Evolutionary conservation across 2,329 filamentous ascomycete species (phyloP).

Genomic region (Microascus cirrosus): DNA sequence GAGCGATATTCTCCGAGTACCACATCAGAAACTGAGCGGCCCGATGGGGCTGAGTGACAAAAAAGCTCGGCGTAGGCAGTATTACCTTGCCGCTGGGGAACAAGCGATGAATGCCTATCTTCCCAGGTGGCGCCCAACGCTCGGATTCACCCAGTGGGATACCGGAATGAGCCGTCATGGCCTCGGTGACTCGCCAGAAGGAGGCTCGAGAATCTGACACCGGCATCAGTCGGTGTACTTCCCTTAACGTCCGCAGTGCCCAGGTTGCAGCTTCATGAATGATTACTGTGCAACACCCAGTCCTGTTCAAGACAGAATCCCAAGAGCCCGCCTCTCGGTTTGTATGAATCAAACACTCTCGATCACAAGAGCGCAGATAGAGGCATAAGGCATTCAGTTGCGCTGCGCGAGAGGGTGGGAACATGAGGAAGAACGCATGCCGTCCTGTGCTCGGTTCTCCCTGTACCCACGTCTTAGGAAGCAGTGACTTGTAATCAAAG

Average conservation of each 20-base stretch:
- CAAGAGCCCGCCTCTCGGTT: constrained; percentile 32
- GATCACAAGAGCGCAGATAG: constrained; percentile 31
- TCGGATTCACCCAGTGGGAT: constrained; percentile 6
- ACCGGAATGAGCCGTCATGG: constrained; percentile 11
- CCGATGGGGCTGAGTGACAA: constrained; percentile 23
- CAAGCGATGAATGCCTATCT: constrained; percentile 16
- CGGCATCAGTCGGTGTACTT: constrained; percentile 21
- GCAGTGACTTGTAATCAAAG: constrained; percentile 19
- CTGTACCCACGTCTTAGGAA: constrained; percentile 6
- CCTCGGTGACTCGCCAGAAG: constrained; percentile 29
- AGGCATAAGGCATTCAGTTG: constrained; percentile 25
- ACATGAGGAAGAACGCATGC: constrained; percentile 35
- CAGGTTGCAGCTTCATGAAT: constrained; percentile 30
- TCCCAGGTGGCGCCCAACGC: not conserved
- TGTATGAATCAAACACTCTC: constrained; percentile 28
- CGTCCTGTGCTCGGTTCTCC: constrained; percentile 5
- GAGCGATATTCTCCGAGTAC: constrained; percentile 6
- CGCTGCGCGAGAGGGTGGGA: constrained; percentile 25
- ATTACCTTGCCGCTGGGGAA: constrained; percentile 20
- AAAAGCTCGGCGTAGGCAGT: constrained; percentile 29
- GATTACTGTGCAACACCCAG: constrained; percentile 22
- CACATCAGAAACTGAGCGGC: constrained; percentile 23
- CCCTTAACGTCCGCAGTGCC: constrained; percentile 26
- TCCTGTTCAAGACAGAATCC: constrained; percentile 25
- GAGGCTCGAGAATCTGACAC: constrained; percentile 13